phyloP scores from a whole-genome alignment of 2,329 filamentous ascomycete species.

The Fusarium sp. region DNA sequence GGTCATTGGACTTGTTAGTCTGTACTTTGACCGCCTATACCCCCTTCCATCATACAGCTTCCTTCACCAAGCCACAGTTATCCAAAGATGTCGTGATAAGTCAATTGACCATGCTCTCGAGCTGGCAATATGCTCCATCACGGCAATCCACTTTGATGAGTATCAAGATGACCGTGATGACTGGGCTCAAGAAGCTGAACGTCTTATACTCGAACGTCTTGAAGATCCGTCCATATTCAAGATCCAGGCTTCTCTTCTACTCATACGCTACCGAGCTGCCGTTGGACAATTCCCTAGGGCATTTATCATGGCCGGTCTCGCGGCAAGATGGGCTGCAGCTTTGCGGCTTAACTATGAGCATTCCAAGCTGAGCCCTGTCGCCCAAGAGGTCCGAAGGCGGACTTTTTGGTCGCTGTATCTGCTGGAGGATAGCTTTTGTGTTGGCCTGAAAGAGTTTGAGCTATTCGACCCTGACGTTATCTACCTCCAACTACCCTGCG shows the following conservation, averaged over 20 bases:
- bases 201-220: constrained; percentile 43
- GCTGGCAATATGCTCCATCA: constrained; percentile 45
- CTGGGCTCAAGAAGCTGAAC: constrained; percentile 47
- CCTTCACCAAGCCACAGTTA: constrained; percentile 45
- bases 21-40: constrained; percentile 47
- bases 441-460: constrained; percentile 47
- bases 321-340: constrained; percentile 46
- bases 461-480: constrained; percentile 46
- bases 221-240: constrained; percentile 49
- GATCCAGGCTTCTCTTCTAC: constrained; percentile 44
- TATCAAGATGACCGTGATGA: constrained; percentile 23
- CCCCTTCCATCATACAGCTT: constrained; percentile 45
- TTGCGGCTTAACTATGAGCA: constrained; percentile 49
- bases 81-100: constrained; percentile 46
- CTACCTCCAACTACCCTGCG: constrained; percentile 45
- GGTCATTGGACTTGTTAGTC: constrained; percentile 30
- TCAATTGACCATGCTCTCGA: constrained; percentile 47
- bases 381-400: constrained; percentile 45
- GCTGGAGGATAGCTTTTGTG: constrained; percentile 48
- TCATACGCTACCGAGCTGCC: constrained; percentile 47
- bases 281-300: constrained; percentile 47
- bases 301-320: constrained; percentile 48
- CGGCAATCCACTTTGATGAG: constrained; percentile 44
- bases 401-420: constrained; percentile 49
- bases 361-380: constrained; percentile 41